Base-by-base conservation (phyloP, 1,139 yeast species). In the Keqinozyma sinolaborantium region DNA sequence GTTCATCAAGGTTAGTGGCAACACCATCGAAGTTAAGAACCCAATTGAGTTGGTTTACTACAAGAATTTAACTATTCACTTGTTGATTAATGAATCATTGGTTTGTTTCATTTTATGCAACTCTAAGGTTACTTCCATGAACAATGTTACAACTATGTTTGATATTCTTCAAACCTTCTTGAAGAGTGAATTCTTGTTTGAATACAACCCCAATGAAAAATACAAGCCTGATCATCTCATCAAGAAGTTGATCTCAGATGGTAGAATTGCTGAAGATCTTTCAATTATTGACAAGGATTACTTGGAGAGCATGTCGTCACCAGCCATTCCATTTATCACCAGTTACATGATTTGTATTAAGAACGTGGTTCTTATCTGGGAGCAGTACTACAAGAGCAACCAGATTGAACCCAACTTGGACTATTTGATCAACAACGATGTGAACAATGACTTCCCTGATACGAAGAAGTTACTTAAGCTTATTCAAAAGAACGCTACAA, bases 121-220 rank as follows among this genome's bases (percentile, higher is more conserved):
- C 15, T 36, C 47, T 14, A 43, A 42, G 16, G 38, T 36, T 8
- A 32, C 36, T 12, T 29, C 31, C 2, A 30, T 38, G 28, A 44
- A 30, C 18, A 44, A 48, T 25, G 48, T 65, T 31, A 52, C 53
- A 35, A 52, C 56, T 42, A 41, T 63, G 21, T 55, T 48, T 38
- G 57, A 63, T 39, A 58, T 66, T 15, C 48, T 67, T 30, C 64
- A 69, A 1, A 65, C 68, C 2, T 58, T 67, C 34, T 49, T 68
- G 36, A 68, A 67, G 44, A 61, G 58, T 40, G 75, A 69, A 45
- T 69, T 69, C 40, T 57, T 69, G 39, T 66, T 69, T 42, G 75
- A 69, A 38, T 63, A 68, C 47, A 58, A 66, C 43, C 55, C 54
- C 33, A 61, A 64, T 38, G 42, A 45, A 19, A 47, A 59, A 30